Evolutionary conservation across 2,329 filamentous ascomycete species (phyloP).

Genomic region (Dactylonectria estremocensis): DNA sequence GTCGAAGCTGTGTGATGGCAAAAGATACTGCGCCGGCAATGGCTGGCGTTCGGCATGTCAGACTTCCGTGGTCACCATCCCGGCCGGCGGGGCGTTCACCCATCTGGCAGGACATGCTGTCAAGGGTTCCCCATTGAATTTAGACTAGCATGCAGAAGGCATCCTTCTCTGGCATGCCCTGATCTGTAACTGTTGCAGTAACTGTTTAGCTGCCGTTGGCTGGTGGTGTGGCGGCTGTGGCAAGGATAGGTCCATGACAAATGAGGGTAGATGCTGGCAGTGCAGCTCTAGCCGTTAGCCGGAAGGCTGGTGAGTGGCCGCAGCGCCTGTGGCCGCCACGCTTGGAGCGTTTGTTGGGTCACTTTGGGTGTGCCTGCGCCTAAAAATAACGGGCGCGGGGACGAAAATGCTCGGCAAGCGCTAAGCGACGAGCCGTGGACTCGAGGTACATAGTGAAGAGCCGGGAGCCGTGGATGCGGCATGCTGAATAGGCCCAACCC

Average conservation of each 20-base stretch:
- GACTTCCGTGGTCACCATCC: constrained; percentile 21
- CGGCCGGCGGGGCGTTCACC: constrained; percentile 8
- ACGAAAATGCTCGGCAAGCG: constrained; percentile 13
- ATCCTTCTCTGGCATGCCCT: not conserved
- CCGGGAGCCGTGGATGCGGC: not conserved
- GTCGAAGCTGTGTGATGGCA: constrained; percentile 4
- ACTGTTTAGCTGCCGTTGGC: not conserved
- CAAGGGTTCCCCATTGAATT: not conserved
- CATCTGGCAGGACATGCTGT: not conserved
- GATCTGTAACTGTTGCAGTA: not conserved
- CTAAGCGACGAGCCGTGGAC: constrained; percentile 20
- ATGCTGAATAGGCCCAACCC: not conserved
- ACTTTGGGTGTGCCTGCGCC: constrained; percentile 14
- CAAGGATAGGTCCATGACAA: not conserved
- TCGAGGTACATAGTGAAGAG: too few relatives aligned
- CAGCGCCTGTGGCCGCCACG: constrained; percentile 8
- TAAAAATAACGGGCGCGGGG: constrained; percentile 24
- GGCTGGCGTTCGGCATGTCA: constrained; percentile 15
- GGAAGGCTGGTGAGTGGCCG: constrained; percentile 14
- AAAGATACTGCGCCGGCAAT: constrained; percentile 15
- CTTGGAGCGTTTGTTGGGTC: not conserved
- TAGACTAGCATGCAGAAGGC: not conserved
- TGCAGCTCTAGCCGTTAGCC: not conserved
- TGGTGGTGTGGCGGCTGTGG: constrained; percentile 14
- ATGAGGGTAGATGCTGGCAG: constrained; percentile 7